phyloP scores from a whole-genome alignment of 495 filamentous ascomycete genomes.

The Acidiella bohemica region DNA sequence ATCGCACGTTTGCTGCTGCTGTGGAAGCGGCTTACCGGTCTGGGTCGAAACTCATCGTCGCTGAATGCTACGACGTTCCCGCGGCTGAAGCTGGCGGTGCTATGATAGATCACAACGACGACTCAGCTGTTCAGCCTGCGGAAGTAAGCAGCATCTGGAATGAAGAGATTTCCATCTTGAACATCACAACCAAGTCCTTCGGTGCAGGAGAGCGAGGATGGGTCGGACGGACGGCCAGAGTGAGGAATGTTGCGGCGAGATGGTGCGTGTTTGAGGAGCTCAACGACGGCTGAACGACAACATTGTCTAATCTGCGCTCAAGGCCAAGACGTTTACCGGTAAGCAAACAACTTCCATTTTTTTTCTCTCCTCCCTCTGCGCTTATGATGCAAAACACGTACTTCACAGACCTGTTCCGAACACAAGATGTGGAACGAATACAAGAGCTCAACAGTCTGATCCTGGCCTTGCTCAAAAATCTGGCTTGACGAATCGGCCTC shows the following conservation, averaged over 20 bases:
- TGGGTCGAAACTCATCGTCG: slow-evolving; percentile 18
- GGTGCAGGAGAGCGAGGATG: slow-evolving; percentile 42
- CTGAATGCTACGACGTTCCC: slow-evolving; percentile 20
- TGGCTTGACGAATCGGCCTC: no score
- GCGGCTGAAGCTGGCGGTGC: background rate
- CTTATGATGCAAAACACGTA: slow-evolving; percentile 11
- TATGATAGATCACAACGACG: no score
- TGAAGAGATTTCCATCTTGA: slow-evolving; percentile 30
- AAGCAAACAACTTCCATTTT: background rate
- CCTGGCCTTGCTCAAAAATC: no score
- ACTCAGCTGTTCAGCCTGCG: background rate
- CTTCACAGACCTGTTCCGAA: slow-evolving; percentile 18
- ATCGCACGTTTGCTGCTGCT: slow-evolving; percentile 49
- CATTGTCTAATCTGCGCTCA: background rate
- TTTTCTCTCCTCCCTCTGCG: background rate
- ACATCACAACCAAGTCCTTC: slow-evolving; percentile 28
- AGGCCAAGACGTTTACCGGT: background rate
- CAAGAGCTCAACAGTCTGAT: no score
- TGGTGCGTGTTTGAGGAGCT: slow-evolving; percentile 54
- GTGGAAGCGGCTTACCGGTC: slow-evolving; percentile 46
- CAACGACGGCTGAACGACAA: background rate
- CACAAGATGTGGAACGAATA: no score
- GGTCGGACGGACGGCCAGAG: slow-evolving; percentile 53
- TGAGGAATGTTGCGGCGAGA: slow-evolving; percentile 48
- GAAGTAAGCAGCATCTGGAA: slow-evolving; percentile 24